Evolutionary conservation across 257 asterid genomes (phyloP).

Genomic region (Solanum sitiens): DNA sequence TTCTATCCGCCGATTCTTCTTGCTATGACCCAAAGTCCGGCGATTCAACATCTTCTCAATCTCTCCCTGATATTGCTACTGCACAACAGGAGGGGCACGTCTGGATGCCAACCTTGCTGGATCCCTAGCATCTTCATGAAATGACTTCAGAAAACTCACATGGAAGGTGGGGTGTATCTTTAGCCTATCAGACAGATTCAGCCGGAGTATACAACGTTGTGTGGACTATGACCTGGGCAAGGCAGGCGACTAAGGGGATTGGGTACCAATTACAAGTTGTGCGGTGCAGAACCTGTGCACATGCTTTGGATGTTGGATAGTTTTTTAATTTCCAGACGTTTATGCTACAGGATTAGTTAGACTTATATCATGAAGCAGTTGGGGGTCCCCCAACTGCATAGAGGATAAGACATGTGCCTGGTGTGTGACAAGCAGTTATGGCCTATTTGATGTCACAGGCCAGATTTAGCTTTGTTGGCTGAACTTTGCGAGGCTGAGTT

Average conservation of each 20-base stretch:
- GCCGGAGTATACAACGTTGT: neutral
- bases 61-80: neutral
- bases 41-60: neutral
- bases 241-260: neutral
- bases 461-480: neutral
- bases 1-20: neutral
- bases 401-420: neutral
- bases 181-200: neutral
- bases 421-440: neutral
- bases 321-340: neutral
- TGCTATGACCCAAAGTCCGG: neutral
- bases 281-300: neutral
- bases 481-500: neutral
- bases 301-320: neutral
- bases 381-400: neutral
- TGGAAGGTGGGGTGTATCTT: neutral
- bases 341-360: neutral
- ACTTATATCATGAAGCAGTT: neutral
- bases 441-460: neutral
- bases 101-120: neutral
- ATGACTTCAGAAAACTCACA: neutral
- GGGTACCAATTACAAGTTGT: neutral
- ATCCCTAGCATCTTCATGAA: neutral
- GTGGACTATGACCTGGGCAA: neutral
- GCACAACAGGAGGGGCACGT: neutral